phyloP scores from a whole-genome alignment of 208 protist species.

The Phytomonas sp. region DNA sequence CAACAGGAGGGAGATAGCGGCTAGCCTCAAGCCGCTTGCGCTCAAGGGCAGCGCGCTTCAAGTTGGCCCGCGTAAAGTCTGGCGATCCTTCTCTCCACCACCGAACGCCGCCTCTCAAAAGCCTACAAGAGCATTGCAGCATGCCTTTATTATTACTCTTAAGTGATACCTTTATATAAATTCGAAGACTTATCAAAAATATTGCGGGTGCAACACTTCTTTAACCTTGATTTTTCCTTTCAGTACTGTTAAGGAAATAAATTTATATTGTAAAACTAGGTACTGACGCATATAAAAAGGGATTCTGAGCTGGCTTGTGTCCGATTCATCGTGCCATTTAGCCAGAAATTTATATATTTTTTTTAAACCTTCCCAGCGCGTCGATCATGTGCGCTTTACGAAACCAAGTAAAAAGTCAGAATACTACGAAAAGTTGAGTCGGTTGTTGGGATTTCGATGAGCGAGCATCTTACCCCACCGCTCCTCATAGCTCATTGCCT shows the following conservation, averaged over 20 bases:
- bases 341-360: not conserved
- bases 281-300: conserved; percentile 7
- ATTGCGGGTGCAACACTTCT: not conserved
- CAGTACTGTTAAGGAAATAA: not conserved
- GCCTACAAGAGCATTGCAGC: conserved; percentile 17
- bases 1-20: conserved; percentile 45
- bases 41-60: conserved; percentile 50
- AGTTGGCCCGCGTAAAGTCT: conserved; percentile 63
- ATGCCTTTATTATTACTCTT: conserved; percentile 14
- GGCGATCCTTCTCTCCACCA: conserved; percentile 77
- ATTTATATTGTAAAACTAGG: not conserved
- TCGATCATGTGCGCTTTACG: not conserved
- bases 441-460: conserved; percentile 53
- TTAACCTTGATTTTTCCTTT: conserved; percentile 8
- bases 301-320: not conserved
- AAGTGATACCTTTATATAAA: not conserved
- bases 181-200: conserved; percentile 1
- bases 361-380: not conserved
- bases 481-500: not conserved
- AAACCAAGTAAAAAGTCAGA: not conserved
- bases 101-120: conserved; percentile 24
- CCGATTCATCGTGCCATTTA: not conserved
- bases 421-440: conserved; percentile 1
- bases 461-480: conserved; percentile 18
- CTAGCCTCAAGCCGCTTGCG: conserved; percentile 45